phyloP scores from a whole-genome alignment of 345 rosid species.

The Salix koriyanagi region DNA sequence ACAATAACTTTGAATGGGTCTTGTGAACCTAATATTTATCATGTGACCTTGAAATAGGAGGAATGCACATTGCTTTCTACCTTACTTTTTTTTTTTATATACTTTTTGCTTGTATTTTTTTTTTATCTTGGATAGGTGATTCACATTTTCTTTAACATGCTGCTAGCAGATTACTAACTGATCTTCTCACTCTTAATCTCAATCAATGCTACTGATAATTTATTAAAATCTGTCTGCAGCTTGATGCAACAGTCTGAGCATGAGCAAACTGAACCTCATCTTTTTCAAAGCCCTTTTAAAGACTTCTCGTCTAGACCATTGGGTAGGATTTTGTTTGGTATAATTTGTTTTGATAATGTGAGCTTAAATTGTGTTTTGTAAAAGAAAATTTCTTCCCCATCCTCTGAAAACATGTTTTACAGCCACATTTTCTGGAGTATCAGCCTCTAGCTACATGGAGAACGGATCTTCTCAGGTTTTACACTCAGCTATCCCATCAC shows the following conservation, averaged over 20 bases:
- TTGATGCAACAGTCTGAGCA: slow-evolving; percentile 40
- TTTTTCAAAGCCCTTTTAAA: slow-evolving; percentile 39
- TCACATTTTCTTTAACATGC: slow-evolving; percentile 1
- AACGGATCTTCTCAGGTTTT: slow-evolving; percentile 10
- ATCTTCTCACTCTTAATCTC: background rate
- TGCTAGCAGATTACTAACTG: background rate
- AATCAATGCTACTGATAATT: background rate
- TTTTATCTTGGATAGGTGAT: slow-evolving; percentile 1
- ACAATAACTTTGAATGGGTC: background rate
- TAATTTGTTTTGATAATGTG: slow-evolving; percentile 2
- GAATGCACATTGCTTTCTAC: background rate
- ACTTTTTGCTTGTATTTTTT: background rate
- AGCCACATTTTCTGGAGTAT: slow-evolving; percentile 35
- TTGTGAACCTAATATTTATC: background rate
- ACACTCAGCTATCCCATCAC: slow-evolving; percentile 18
- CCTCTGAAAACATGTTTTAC: slow-evolving; percentile 25
- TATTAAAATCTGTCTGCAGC: slow-evolving; percentile 30
- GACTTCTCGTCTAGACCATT: slow-evolving; percentile 40
- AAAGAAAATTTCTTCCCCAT: background rate
- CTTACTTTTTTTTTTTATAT: background rate
- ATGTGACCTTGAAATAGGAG: background rate
- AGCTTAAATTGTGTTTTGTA: slow-evolving; percentile 9
- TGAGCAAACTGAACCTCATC: slow-evolving; percentile 43
- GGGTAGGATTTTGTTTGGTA: slow-evolving; percentile 38
- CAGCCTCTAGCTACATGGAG: slow-evolving; percentile 16